phyloP scores from a whole-genome alignment of 139 green algal species.

The Coelastrella sp. region DNA sequence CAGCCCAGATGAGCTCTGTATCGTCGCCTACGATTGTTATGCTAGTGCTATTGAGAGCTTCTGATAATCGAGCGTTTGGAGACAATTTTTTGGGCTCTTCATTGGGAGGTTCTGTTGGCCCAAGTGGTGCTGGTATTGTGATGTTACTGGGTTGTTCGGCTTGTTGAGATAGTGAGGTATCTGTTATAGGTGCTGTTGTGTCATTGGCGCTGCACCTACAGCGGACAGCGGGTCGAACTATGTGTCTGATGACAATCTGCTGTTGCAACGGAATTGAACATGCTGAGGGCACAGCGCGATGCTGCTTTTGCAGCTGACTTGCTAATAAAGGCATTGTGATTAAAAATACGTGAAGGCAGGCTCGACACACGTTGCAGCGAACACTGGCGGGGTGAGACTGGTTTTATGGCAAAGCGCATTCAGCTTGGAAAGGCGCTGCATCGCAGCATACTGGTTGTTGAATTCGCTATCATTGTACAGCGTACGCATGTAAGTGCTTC shows the following conservation, averaged over 20 bases:
- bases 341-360: too few relatives aligned
- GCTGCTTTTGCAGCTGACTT: background rate
- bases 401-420: too few relatives aligned
- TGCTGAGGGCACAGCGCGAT: background rate
- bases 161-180: background rate
- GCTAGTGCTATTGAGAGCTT: background rate
- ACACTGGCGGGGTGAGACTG: too few relatives aligned
- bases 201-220: background rate
- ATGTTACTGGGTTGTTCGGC: background rate
- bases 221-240: background rate
- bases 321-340: background rate
- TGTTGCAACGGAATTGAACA: background rate
- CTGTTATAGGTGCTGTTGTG: background rate
- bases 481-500: background rate
- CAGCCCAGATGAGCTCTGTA: slow-evolving; percentile 40
- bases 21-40: slow-evolving; percentile 51
- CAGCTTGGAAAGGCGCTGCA: background rate
- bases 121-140: background rate
- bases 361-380: too few relatives aligned
- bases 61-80: background rate
- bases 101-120: background rate
- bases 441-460: too few relatives aligned
- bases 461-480: too few relatives aligned
- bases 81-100: slow-evolving; percentile 23
- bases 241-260: background rate